phyloP scores from a whole-genome alignment of 768 basidiomycete species.

The Pleurotus giganteus region DNA sequence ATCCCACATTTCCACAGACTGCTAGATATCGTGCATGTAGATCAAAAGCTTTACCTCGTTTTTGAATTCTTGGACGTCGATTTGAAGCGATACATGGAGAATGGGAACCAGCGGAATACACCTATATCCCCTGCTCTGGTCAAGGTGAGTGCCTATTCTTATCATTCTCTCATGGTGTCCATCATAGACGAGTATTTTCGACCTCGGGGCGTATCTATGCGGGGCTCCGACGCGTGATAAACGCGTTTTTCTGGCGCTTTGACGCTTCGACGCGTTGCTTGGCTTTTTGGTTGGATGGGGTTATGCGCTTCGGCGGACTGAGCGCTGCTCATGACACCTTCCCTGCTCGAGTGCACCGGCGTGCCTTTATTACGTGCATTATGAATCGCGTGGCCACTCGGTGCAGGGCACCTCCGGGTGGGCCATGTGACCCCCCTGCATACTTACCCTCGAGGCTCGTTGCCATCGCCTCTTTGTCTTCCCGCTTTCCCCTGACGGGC shows the following conservation, averaged over 20 bases:
- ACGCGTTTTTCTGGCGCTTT: constrained; percentile 15
- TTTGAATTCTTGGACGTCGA: constrained; percentile 98
- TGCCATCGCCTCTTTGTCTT: background rate
- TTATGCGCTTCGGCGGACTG: background rate
- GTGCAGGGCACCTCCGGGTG: background rate
- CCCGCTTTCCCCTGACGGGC: background rate
- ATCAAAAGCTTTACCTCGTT: constrained; percentile 96
- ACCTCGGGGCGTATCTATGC: too few relatives aligned
- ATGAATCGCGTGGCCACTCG: too few relatives aligned
- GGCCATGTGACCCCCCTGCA: background rate
- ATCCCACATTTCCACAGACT: constrained; percentile 48
- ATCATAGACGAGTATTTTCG: too few relatives aligned
- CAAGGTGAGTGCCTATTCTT: constrained; percentile 58
- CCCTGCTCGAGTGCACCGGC: too few relatives aligned
- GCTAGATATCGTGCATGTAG: constrained; percentile 94
- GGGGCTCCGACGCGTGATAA: constrained; percentile 17
- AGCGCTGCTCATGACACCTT: too few relatives aligned
- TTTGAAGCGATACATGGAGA: constrained; percentile 96
- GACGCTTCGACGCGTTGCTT: constrained; percentile 10
- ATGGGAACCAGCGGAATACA: constrained; percentile 65
- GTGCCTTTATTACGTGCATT: too few relatives aligned
- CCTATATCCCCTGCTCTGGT: constrained; percentile 73
- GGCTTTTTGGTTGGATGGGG: background rate
- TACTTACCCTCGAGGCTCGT: background rate
- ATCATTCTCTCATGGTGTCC: background rate